These are phyloP conservation scores for Lyophyllum atratum DNA, from an alignment of 768 basidiomycete species.

Conservation along the genomic window DNA sequence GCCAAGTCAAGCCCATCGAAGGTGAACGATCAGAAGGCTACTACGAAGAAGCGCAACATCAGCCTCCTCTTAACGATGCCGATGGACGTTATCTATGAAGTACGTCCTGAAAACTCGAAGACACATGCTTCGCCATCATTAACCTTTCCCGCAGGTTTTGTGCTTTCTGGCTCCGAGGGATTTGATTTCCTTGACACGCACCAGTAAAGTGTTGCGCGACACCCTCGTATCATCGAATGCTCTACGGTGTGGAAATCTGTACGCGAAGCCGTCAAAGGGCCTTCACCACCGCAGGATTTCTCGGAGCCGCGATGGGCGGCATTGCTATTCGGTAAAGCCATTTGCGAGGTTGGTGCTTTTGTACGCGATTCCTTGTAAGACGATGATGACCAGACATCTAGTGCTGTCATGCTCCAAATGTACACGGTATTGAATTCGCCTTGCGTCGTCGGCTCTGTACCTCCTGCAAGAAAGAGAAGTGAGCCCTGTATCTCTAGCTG, in stretches of 20 bases:
- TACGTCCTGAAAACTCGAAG: not conserved
- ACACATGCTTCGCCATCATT: not conserved
- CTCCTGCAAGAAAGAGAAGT: constrained; percentile 29
- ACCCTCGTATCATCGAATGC: constrained; percentile 19
- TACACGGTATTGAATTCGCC: constrained; percentile 24
- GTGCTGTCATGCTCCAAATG: constrained; percentile 15
- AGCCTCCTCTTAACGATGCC: constrained; percentile 25
- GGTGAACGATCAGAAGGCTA: not conserved
- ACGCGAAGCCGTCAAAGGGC: constrained; percentile 14
- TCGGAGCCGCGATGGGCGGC: constrained; percentile 28
- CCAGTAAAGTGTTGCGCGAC: constrained; percentile 22
- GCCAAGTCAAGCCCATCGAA: not conserved
- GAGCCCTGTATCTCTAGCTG: not conserved
- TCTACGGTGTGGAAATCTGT: constrained; percentile 26
- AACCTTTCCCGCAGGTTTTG: constrained; percentile 22
- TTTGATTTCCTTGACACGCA: constrained; percentile 23
- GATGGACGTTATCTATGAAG: constrained; percentile 29
- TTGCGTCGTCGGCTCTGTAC: constrained; percentile 27
- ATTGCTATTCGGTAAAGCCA: constrained; percentile 23
- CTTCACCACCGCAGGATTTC: constrained; percentile 23
- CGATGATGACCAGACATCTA: not conserved
- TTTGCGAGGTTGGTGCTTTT: constrained; percentile 24
- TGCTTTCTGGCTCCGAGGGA: constrained; percentile 23
- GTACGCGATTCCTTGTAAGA: not conserved
- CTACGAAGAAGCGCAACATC: not conserved